Conservation (phyloP, 345 rosid species). For the Erucastrum elatum region DNA sequence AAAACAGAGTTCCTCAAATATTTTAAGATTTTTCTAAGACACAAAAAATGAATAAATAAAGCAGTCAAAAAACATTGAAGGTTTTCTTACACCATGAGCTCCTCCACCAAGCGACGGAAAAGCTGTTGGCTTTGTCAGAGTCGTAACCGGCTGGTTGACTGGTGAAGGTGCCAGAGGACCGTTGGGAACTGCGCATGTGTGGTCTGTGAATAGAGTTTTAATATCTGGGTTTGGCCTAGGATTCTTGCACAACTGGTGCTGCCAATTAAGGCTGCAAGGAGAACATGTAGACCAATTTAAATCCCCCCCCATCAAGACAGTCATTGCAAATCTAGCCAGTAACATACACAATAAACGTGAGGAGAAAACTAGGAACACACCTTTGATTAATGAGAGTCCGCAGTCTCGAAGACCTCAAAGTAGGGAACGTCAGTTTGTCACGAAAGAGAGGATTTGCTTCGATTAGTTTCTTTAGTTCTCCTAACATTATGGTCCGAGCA, state of each 20-base stretch:
- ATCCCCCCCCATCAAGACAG: background rate
- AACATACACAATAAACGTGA: background rate
- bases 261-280: slow-evolving; percentile 76
- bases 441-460: slow-evolving; percentile 81
- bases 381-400: slow-evolving; percentile 86
- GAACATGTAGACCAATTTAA: slow-evolving; percentile 23
- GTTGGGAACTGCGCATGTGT: slow-evolving; percentile 62
- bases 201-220: slow-evolving; percentile 77
- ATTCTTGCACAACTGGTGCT: slow-evolving; percentile 85
- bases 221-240: slow-evolving; percentile 83
- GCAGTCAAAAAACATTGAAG: slow-evolving; percentile 17
- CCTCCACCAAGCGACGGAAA: slow-evolving; percentile 52
- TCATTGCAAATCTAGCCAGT: background rate
- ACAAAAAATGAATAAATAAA: background rate
- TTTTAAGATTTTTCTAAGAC: background rate
- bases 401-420: slow-evolving; percentile 66
- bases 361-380: slow-evolving; percentile 39
- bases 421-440: slow-evolving; percentile 67
- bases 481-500: slow-evolving; percentile 69
- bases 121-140: slow-evolving; percentile 66
- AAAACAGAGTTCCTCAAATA: slow-evolving; percentile 12
- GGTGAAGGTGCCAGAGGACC: slow-evolving; percentile 74
- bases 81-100: slow-evolving; percentile 64
- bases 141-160: slow-evolving; percentile 55
- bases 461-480: slow-evolving; percentile 69